Base-by-base conservation (phyloP, 1,284 basidiomycete genomes). In the Trametes sp. region DNA sequence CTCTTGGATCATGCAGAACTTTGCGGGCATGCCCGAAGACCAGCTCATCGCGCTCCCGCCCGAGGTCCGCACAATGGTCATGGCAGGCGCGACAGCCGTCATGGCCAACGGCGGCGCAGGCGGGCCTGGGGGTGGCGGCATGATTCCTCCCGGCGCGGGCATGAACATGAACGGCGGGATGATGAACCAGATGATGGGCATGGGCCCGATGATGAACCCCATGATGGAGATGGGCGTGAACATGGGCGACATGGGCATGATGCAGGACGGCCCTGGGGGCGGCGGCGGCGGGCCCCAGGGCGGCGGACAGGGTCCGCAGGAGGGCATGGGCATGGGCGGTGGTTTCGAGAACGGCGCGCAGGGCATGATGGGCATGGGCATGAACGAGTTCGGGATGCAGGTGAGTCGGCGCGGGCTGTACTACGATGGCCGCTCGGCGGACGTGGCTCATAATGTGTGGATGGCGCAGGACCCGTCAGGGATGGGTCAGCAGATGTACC, bases 41-140 rank as follows among this genome's bases (percentile, higher is more conserved):
- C 92, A 94, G 70, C 79, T 93, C 46, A 80, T 84, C 10, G 85
- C 84, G 26, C 80, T 94, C 23, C 92, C 92, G 6, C 86, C 88
- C 0, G 92, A 94, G 65, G 81, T 93, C 57, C 88, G 92, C 45
- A 87, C 88, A 60, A 93, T 93, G 90, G 91, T 92, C 58, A 89
- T 90, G 85, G 89, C 87, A 14, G 88, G 88, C 42, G 87, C 88
- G 59, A 87, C 84, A 33, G 84, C 86, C 14, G 87, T 90, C 84
- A 91, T 90, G 89, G 86, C 87, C 67, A 81, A 79, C 57, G 83
- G 80, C 7, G 80, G 77, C 52, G 77, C 78, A 9, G 84, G 80
- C 55, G 65, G 62, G 1, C 77, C 80, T n/a, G 69, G 69, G 9
- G 72, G 68, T 1, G 72, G 64, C 3, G 83, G 78, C 21, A 89